phyloP scores from a whole-genome alignment of 2,329 filamentous ascomycete species.

The Aspergillus aculeatinus region DNA sequence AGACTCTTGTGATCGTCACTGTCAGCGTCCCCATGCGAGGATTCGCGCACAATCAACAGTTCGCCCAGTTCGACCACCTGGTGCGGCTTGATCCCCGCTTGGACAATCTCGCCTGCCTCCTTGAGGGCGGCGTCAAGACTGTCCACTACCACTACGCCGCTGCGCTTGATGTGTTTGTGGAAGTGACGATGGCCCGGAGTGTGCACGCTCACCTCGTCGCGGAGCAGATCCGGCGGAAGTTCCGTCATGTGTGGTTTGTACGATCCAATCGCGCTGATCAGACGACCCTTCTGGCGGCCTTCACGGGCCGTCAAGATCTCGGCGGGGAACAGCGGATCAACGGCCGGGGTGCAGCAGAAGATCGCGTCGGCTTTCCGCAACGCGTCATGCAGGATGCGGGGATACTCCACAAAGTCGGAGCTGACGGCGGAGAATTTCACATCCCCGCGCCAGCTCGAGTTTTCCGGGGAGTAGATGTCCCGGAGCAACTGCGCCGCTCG shows the following conservation, averaged over 20 bases:
- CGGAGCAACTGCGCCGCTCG: slow-evolving; percentile 49
- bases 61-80: slow-evolving; percentile 88
- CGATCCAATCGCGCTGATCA: slow-evolving; percentile 46
- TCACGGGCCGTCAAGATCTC: slow-evolving; percentile 65
- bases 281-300: slow-evolving; percentile 45
- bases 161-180: slow-evolving; percentile 54
- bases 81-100: slow-evolving; percentile 68
- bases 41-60: slow-evolving; percentile 63
- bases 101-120: slow-evolving; percentile 83
- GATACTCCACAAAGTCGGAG: slow-evolving; percentile 67
- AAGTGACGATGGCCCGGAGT: slow-evolving; percentile 47
- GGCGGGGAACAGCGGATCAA: slow-evolving; percentile 71
- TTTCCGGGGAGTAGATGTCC: slow-evolving; percentile 54
- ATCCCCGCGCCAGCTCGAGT: slow-evolving; percentile 61
- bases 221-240: slow-evolving; percentile 72
- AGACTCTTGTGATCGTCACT: slow-evolving; percentile 45
- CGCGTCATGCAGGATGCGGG: slow-evolving; percentile 67
- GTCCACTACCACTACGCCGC: slow-evolving; percentile 62
- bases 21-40: slow-evolving; percentile 41
- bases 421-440: slow-evolving; percentile 71
- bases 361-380: slow-evolving; percentile 72
- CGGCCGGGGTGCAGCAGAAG: slow-evolving; percentile 82
- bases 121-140: slow-evolving; percentile 75
- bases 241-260: slow-evolving; percentile 76
- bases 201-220: slow-evolving; percentile 56